Conservation (phyloP, 768 basidiomycete genomes). For the Russula emetica region DNA sequence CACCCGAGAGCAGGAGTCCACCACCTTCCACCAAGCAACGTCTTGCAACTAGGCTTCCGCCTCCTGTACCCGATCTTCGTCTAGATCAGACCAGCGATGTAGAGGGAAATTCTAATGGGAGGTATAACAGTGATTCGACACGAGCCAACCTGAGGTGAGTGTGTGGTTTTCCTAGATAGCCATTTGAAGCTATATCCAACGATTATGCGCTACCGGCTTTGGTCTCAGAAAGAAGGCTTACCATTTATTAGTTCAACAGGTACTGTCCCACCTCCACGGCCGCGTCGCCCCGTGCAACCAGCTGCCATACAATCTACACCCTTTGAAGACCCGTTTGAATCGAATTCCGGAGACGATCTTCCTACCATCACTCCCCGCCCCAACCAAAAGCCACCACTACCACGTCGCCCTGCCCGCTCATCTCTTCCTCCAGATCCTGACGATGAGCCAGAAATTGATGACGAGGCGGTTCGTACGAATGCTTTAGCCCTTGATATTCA, state of each 20-base stretch:
- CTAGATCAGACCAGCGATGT: background rate
- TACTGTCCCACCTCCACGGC: background rate
- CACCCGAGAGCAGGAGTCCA: conserved; percentile 8
- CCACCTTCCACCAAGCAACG: conserved; percentile 20
- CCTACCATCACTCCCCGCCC: conserved; percentile 5
- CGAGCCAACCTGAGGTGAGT: conserved; percentile 7
- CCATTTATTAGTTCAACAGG: conserved; percentile 6
- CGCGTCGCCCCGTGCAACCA: conserved; percentile 5
- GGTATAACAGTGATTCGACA: background rate
- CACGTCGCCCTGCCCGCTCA: conserved; percentile 14
- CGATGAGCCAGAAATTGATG: conserved; percentile 5
- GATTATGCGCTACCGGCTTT: background rate
- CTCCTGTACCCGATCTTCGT: conserved; percentile 20
- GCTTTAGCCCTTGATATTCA: background rate
- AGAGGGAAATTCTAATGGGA: background rate
- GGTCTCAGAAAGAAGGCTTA: conserved; percentile 4
- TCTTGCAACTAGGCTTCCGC: conserved; percentile 16
- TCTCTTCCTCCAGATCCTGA: conserved; percentile 19
- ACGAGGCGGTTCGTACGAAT: background rate
- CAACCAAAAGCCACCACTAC: conserved; percentile 7
- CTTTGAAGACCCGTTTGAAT: conserved; percentile 15
- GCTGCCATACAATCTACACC: background rate
- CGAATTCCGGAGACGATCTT: background rate
- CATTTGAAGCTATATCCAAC: background rate
- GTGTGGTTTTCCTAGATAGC: background rate